phyloP scores from a whole-genome alignment of 768 basidiomycete species.

The Daedaleopsis sinensis region DNA sequence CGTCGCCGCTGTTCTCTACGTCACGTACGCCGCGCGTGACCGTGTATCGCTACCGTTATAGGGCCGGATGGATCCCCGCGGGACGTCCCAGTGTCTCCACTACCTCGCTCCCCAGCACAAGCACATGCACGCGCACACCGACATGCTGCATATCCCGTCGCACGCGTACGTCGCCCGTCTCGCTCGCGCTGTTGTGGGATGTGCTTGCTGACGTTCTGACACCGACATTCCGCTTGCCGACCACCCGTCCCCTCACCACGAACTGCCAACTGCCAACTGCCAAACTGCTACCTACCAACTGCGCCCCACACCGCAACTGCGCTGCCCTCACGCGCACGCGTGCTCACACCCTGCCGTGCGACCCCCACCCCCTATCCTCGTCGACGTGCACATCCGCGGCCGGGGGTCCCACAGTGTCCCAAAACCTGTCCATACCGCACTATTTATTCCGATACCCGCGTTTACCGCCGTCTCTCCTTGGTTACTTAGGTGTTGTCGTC shows the following conservation, averaged over 20 bases:
- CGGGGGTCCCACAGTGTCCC: conserved; percentile 1
- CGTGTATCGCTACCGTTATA: conserved; percentile 22
- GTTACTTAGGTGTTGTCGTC: conserved; percentile 4
- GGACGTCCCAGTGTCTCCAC: conserved; percentile 14
- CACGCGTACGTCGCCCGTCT: conserved; percentile 14
- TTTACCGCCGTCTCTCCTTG: neutral
- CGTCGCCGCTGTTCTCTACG: neutral
- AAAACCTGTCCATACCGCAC: conserved; percentile 19
- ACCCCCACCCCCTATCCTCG: neutral
- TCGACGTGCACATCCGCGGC: neutral
- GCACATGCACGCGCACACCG: conserved; percentile 10
- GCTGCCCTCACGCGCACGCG: neutral
- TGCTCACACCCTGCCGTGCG: neutral
- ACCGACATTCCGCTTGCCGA: neutral
- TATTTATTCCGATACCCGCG: conserved; percentile 21
- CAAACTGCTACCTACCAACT: neutral
- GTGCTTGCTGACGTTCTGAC: neutral
- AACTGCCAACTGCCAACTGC: neutral
- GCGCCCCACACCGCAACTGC: neutral
- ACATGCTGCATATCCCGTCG: conserved; percentile 9
- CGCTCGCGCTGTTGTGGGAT: neutral
- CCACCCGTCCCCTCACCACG: neutral
- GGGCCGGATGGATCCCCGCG: conserved; percentile 15
- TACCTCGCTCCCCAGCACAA: conserved; percentile 6
- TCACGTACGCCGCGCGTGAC: conserved; percentile 14